Evolutionary conservation across 768 basidiomycete species (phyloP), one percentile per base, ranked within the genome.

Genomic region (Pisolithus marmoratus): DNA sequence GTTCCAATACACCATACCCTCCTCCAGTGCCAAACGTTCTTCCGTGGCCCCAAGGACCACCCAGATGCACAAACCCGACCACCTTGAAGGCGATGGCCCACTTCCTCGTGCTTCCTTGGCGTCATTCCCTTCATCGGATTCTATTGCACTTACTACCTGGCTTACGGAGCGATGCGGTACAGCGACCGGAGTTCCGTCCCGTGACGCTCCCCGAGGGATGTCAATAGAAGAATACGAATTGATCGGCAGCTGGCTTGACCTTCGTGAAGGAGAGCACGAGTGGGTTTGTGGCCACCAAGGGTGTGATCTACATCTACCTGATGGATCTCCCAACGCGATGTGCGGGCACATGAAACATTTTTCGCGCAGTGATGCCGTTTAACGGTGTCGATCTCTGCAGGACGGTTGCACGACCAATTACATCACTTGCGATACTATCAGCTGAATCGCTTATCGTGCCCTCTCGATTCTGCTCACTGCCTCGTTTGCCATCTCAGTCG

Each of bases 221-320:
- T 66, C 70, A n/a, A 55, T 78, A 37, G 75, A 72, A 46, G 72
- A 78, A 38, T 78, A 80, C 51, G 79, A 80, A 54, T 63, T 66
- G 34, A 60, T 56, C 48, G 79, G 78, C 2, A 79, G 79, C 53
- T 79, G 78, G 79, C 65, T 70, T 24, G 66, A 69, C 54, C 53
- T 60, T 19, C 49, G 54, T 42, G 54, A 45, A 12, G 44, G 52
- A n/a, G 56, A 58, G 34, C 55, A 50, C 17, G 65, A 55, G 38
- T 65, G 63, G 68, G 48, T 49, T 19, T 69, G 67, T 50, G 69
- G 67, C 20, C 49, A 64, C 27, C 58, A 50, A 43, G 60, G 61
- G 38, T 69, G 67, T 44, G 56, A 54, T 17, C 49, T 62, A 47
- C 78, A 54, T 68, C 72, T 59, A 50, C 58, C 49, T 14, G 48